Evolutionary conservation across 495 filamentous ascomycete species (phyloP).

Genomic region (Daldinia decipiens): DNA sequence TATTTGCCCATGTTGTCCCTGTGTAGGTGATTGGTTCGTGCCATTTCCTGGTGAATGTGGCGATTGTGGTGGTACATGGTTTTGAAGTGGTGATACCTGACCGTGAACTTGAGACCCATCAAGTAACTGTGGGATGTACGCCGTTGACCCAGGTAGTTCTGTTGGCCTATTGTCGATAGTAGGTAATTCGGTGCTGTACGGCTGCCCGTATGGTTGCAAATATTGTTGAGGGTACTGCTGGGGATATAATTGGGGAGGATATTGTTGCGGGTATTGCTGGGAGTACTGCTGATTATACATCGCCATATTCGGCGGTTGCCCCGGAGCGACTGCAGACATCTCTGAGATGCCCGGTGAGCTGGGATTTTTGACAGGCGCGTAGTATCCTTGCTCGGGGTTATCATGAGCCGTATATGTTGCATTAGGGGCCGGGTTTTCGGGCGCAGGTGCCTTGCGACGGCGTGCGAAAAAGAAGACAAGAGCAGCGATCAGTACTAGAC

Average conservation of each 20-base stretch:
- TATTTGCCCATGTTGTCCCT: conserved; percentile 18
- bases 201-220: conserved; percentile 29
- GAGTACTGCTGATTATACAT: conserved; percentile 37
- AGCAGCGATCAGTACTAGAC: conserved; percentile 48
- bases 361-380: conserved; percentile 39
- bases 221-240: conserved; percentile 42
- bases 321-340: conserved; percentile 15
- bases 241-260: conserved; percentile 24
- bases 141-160: conserved; percentile 41
- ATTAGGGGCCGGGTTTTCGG: conserved; percentile 15
- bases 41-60: conserved; percentile 15
- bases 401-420: conserved; percentile 10
- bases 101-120: conserved; percentile 33
- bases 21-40: conserved; percentile 10
- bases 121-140: conserved; percentile 34
- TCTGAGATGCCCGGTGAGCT: conserved; percentile 30
- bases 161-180: conserved; percentile 28
- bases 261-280: conserved; percentile 33
- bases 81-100: conserved; percentile 16
- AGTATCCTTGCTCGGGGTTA: conserved; percentile 36
- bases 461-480: conserved; percentile 52
- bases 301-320: conserved; percentile 10
- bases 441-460: conserved; percentile 46
- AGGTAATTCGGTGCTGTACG: conserved; percentile 39
- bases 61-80: conserved; percentile 6